Percentiles rank a stretch among this genome's conserved stretches.
Evolutionary conservation across 2,329 filamentous ascomycete genomes (phyloP).

Genomic region (Tympanopsis confertula): DNA sequence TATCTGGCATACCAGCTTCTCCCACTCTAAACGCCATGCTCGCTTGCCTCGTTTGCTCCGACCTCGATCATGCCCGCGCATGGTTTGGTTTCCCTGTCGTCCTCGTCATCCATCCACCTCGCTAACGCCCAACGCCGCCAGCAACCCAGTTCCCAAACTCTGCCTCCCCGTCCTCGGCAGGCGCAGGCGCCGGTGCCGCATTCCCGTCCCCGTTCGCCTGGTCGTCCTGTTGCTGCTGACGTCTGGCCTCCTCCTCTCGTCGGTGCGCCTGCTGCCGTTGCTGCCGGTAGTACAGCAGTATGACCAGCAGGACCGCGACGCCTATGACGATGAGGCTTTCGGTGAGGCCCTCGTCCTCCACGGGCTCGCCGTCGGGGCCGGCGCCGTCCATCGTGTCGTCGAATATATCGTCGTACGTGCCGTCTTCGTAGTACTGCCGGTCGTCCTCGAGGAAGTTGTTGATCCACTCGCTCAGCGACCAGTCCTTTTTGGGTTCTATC

Average conservation of each 20-base stretch:
- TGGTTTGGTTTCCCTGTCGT: constrained; percentile 3
- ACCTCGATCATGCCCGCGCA: background rate
- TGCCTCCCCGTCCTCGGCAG: constrained; percentile 53
- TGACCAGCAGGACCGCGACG: constrained; percentile 61
- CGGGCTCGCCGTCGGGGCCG: constrained; percentile 39
- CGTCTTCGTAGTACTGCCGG: constrained; percentile 49
- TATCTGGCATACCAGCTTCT: too few relatives aligned
- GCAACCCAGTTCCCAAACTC: constrained; percentile 53
- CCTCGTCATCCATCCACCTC: constrained; percentile 9
- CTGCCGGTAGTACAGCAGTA: constrained; percentile 72
- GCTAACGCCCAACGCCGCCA: constrained; percentile 49
- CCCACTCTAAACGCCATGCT: too few relatives aligned
- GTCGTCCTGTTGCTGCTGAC: constrained; percentile 11
- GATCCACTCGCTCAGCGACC: constrained; percentile 78
- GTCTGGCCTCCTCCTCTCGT: constrained; percentile 23
- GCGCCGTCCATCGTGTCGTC: constrained; percentile 36
- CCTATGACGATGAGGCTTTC: constrained; percentile 78
- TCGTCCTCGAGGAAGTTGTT: constrained; percentile 70
- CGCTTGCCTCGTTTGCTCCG: background rate
- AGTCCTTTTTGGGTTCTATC: constrained; percentile 57
- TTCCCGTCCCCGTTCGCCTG: constrained; percentile 5
- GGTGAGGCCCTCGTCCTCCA: constrained; percentile 57
- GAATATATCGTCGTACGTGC: constrained; percentile 42
- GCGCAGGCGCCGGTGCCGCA: constrained; percentile 15
- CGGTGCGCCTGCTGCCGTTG: constrained; percentile 49